Conservation (phyloP, 2,329 filamentous ascomycete genomes). For the Aureobasidium sp. region DNA sequence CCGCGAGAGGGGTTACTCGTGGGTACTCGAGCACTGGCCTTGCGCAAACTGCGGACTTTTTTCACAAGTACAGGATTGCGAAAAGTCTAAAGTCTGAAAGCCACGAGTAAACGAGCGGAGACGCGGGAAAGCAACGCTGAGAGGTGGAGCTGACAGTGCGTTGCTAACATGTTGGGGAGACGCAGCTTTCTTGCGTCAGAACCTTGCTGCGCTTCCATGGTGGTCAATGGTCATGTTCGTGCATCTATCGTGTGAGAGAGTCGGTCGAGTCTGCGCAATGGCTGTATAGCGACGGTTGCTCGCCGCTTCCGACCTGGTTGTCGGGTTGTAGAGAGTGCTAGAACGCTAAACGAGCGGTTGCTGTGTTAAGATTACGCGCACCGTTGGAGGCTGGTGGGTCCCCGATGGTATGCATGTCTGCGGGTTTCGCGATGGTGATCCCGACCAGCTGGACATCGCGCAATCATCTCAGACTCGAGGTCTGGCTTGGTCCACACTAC, state of each 20-base stretch:
- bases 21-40: background rate
- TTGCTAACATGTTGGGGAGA: background rate
- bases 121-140: background rate
- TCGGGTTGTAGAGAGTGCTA: background rate
- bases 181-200: background rate
- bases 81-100: background rate
- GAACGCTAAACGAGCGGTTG: constrained; percentile 6
- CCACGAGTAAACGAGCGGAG: constrained; percentile 9
- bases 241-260: background rate
- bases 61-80: background rate
- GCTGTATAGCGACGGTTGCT: background rate
- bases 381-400: constrained; percentile 1
- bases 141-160: constrained; percentile 5
- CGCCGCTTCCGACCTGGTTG: constrained; percentile 8
- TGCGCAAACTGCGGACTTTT: constrained; percentile 3
- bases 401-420: constrained; percentile 8
- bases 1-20: background rate
- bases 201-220: background rate
- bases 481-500: background rate
- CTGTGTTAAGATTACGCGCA: constrained; percentile 11
- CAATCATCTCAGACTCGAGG: constrained; percentile 6
- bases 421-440: constrained; percentile 1
- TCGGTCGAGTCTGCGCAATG: background rate
- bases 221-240: background rate
- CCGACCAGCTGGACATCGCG: constrained; percentile 6